These are phyloP conservation scores for Dactylorhiza incarnata DNA, from an alignment of 106 monocot species.

Conservation along the genomic window DNA sequence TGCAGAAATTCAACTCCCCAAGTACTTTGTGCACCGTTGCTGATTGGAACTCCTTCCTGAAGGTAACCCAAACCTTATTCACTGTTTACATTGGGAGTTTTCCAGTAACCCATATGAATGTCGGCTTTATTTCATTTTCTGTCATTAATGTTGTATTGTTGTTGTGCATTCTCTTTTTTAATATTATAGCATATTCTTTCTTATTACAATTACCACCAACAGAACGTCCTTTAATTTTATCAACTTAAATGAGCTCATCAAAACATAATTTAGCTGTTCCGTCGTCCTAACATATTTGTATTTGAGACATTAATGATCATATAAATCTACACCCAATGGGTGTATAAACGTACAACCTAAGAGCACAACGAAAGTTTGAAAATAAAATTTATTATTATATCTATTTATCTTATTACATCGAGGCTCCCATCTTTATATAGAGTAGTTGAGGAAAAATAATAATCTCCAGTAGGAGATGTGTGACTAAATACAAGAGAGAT, in stretches of 20 bases:
- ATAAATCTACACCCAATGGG: too few species aligned
- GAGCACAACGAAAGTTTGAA: too few species aligned
- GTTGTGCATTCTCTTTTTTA: background rate
- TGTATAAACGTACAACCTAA: too few species aligned
- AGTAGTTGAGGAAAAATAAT: too few species aligned
- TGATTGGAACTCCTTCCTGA: constrained; percentile 80
- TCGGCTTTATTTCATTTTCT: background rate
- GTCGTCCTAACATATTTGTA: too few species aligned
- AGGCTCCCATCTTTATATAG: too few species aligned
- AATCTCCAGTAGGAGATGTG: too few species aligned
- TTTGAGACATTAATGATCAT: background rate
- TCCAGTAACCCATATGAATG: background rate
- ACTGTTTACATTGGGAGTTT: background rate
- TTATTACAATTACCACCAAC: background rate
- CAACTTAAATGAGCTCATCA: background rate
- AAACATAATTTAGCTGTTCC: background rate
- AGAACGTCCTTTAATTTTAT: background rate
- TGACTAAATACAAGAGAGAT: too few species aligned
- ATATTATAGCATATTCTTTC: background rate
- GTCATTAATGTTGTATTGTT: background rate
- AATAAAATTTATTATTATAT: too few species aligned
- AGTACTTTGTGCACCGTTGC: constrained; percentile 59
- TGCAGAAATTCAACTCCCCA: constrained; percentile 91
- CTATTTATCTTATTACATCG: too few species aligned
- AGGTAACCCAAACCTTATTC: constrained; percentile 33